Base-by-base conservation (phyloP, 495 filamentous ascomycete genomes). In the Thermothielavioides terrestris region DNA sequence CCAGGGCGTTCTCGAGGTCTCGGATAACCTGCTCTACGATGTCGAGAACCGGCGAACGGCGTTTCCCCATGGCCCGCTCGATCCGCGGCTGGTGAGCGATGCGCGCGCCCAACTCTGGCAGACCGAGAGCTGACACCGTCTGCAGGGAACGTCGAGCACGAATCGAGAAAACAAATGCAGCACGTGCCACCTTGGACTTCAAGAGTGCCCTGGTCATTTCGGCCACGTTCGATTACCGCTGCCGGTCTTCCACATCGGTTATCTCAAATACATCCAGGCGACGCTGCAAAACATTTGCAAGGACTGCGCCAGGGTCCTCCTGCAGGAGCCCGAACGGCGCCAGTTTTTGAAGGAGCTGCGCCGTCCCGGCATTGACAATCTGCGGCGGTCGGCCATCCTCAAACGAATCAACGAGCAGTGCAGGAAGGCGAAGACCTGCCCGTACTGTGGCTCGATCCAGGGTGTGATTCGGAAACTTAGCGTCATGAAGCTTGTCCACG, bases 261-360 rank as follows among this genome's bases (percentile, higher is more conserved):
- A 95, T 59, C 83, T 97, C 59, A 90, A 86, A 59, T 84, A 89
- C 54, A 87, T 91, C 35, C 88, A 94, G 50, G 78, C 80, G 15
- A 89, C 94, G 37, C 73, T 97, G 28, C 88, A 95, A 61, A 83
- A 88, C 53, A 90, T 98, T 55, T 98, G 92, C 81, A 98, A 98
- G 68, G 76, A 80, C 43, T 91, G 86, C 62, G 74, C 86, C 2
- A 78, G 76, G 42, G 81, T 95, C 26, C 72, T 98, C 18, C 74
- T 98, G 21, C 77, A 81, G 9, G 89, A 95, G 55, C 68, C 74
- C 5, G 85, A 94, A 38, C 75, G 84, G 21, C 80, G 88, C 32
- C 57, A 69, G 1, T 90, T 79, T 55, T 72, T 96, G 15, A 84
- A 81, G 34, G 82, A 88, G 53, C 72, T 97, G 57, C 82, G 92